Evolutionary conservation across 192 early-diverging fungal genomes (phyloP).

Genomic region (Coemansia sp.): DNA sequence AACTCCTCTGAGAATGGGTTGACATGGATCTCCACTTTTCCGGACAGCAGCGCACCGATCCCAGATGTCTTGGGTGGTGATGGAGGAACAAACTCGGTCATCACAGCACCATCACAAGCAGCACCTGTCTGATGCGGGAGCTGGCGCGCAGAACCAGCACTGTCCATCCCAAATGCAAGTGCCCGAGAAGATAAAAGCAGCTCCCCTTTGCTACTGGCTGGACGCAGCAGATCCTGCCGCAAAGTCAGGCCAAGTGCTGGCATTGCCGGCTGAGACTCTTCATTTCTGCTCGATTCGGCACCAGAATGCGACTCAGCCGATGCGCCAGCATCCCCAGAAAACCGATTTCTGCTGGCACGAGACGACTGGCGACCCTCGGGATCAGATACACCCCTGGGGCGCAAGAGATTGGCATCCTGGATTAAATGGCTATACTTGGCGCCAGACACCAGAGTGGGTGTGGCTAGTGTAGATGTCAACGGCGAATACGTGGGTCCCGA

Average conservation of each 20-base stretch:
- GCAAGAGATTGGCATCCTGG: conserved; percentile 11
- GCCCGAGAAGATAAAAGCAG: conserved; percentile 13
- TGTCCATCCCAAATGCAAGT: conserved; percentile 8
- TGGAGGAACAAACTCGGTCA: conserved; percentile 25
- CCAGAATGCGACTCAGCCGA: neutral
- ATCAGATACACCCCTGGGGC: conserved; percentile 42
- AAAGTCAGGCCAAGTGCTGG: neutral
- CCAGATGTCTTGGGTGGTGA: conserved; percentile 53
- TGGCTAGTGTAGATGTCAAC: conserved; percentile 8
- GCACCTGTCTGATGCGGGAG: neutral
- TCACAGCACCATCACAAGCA: neutral
- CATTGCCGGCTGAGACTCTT: neutral
- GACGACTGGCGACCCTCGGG: conserved; percentile 31
- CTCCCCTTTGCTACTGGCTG: neutral
- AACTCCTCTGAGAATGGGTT: conserved; percentile 76
- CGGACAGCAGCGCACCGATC: conserved; percentile 63
- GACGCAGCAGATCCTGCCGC: conserved; percentile 8
- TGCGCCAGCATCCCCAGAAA: conserved; percentile 4
- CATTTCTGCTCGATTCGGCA: neutral
- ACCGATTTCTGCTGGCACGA: conserved; percentile 15
- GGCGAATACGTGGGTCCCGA: conserved; percentile 21
- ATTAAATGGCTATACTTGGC: conserved; percentile 17
- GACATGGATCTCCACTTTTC: conserved; percentile 58
- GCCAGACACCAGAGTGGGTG: conserved; percentile 20
- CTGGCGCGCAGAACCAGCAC: neutral